Evolutionary conservation across 257 asterid genomes (phyloP).

Genomic region (Solanum paucissectum): DNA sequence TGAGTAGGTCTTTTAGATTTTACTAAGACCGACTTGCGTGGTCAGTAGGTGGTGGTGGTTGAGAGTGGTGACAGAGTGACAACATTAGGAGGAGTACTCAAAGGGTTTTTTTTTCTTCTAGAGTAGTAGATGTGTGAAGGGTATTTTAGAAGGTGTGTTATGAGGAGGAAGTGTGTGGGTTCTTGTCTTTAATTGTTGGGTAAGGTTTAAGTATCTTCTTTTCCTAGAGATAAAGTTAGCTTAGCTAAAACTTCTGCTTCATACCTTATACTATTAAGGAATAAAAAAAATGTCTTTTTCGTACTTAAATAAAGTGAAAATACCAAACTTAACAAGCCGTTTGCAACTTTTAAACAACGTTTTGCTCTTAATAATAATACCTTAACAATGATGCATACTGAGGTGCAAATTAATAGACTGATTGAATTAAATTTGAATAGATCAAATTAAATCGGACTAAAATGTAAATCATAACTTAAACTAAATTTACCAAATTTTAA

Average conservation of each 20-base stretch:
- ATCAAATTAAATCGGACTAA: too few species aligned
- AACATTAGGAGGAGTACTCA: conserved; percentile 6
- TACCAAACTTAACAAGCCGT: conserved; percentile 18
- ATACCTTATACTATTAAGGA: background rate
- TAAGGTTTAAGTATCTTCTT: conserved; percentile 84
- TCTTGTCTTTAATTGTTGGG: conserved; percentile 29
- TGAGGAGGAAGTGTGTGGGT: background rate
- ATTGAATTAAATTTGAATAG: background rate
- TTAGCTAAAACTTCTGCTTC: background rate
- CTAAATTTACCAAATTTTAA: too few species aligned
- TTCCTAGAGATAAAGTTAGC: conserved; percentile 49
- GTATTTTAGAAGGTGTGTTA: conserved; percentile 5
- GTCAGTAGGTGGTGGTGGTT: background rate
- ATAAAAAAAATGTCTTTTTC: background rate
- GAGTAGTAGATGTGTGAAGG: background rate
- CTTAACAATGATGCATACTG: background rate
- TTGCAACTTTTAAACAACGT: background rate
- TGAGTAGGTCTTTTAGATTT: too few species aligned
- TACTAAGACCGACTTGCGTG: background rate
- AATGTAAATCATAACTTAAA: too few species aligned
- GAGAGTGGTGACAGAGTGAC: background rate
- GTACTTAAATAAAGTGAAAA: conserved; percentile 2
- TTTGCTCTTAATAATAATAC: background rate
- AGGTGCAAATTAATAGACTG: background rate
- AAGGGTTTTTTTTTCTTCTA: background rate